These are phyloP conservation scores for Metarhizium rileyi DNA, from an alignment of 2,329 filamentous ascomycete species.

Conservation along the genomic window DNA sequence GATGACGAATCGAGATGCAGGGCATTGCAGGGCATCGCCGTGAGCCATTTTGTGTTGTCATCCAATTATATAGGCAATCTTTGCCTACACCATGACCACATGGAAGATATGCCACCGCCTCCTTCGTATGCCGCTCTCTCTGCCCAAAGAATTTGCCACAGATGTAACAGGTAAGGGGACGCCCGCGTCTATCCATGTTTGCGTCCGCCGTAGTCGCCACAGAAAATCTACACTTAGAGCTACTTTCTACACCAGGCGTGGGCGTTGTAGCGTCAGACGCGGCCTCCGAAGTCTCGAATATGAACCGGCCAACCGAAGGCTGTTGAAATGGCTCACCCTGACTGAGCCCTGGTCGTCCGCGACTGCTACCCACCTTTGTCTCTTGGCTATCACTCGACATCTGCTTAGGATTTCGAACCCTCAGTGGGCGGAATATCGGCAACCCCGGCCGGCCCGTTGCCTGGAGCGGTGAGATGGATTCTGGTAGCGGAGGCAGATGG, in stretches of 20 bases:
- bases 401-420: not conserved
- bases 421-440: not conserved
- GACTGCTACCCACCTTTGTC: not conserved
- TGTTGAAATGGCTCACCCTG: not conserved
- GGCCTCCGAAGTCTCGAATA: not conserved
- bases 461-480: not conserved
- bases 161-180: slow-evolving; percentile 1
- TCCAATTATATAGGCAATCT: slow-evolving; percentile 12
- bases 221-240: not conserved
- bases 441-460: not conserved
- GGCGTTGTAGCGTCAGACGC: not conserved
- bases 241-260: not conserved
- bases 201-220: not conserved
- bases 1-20: slow-evolving; percentile 11
- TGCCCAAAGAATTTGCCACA: slow-evolving; percentile 6
- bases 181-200: not conserved
- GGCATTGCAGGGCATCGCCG: slow-evolving; percentile 5
- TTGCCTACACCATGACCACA: slow-evolving; percentile 19
- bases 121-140: not conserved
- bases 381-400: not conserved
- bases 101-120: slow-evolving; percentile 13
- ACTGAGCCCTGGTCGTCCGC: not conserved
- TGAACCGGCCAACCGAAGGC: not conserved
- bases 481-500: not conserved
- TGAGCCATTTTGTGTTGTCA: not conserved